phyloP scores from a whole-genome alignment of 1,139 yeast genomes.

The Suhomyces kunorum region DNA sequence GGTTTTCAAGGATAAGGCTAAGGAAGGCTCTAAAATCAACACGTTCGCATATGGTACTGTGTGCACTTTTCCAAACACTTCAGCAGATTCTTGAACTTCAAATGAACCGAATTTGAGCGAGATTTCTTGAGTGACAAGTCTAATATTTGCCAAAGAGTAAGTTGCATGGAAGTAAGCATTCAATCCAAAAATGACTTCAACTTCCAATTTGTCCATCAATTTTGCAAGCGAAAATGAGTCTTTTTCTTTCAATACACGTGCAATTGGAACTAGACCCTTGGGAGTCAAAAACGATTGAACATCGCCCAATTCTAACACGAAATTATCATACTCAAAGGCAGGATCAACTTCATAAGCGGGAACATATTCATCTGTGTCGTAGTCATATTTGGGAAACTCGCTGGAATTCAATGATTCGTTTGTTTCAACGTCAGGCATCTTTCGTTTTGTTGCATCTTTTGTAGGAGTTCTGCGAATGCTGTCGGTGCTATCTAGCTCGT shows the following conservation, averaged over 20 bases:
- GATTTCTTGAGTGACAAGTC: constrained; percentile 54
- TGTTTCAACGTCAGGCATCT: not conserved
- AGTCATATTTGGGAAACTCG: constrained; percentile 17
- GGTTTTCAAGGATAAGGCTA: constrained; percentile 29
- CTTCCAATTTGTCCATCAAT: constrained; percentile 65
- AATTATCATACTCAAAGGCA: constrained; percentile 52
- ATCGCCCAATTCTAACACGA: constrained; percentile 54
- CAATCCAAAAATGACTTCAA: constrained; percentile 53
- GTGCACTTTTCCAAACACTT: constrained; percentile 21
- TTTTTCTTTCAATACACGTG: constrained; percentile 33
- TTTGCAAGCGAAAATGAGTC: constrained; percentile 44
- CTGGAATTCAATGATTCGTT: not conserved
- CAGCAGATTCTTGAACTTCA: constrained; percentile 17
- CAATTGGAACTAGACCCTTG: constrained; percentile 29
- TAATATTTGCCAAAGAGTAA: constrained; percentile 44
- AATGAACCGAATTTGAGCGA: constrained; percentile 48
- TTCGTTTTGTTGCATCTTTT: not conserved
- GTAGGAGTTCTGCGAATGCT: not conserved
- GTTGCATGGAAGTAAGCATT: constrained; percentile 36
- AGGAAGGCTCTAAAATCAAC: constrained; percentile 38
- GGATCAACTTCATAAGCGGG: constrained; percentile 48
- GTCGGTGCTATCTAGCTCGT: not conserved
- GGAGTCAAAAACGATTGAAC: constrained; percentile 43
- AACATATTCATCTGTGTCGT: constrained; percentile 43
- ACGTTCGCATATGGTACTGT: constrained; percentile 28